phyloP scores from a whole-genome alignment of 345 rosid genomes.

The Euclidium syriacum region DNA sequence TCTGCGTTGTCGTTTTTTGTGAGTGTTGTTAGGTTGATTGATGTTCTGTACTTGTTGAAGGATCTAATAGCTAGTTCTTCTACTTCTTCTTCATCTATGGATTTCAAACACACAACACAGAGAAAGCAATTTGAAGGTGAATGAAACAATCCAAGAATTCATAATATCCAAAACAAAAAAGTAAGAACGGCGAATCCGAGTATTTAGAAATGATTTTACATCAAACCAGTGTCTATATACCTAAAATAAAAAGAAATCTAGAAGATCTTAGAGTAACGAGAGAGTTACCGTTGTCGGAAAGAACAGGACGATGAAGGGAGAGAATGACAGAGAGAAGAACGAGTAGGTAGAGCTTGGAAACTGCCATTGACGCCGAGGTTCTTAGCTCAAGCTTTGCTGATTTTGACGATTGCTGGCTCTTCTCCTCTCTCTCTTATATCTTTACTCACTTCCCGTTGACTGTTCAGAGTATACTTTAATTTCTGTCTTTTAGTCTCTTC shows the following conservation, averaged over 20 bases:
- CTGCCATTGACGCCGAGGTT: conserved; percentile 41
- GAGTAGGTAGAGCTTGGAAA: conserved; percentile 30
- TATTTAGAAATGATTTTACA: too few species aligned
- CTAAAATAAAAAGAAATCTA: not conserved
- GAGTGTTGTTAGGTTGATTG: conserved; percentile 55
- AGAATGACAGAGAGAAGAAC: conserved; percentile 32
- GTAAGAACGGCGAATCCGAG: too few species aligned
- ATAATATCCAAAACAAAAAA: not conserved
- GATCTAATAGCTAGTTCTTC: too few species aligned
- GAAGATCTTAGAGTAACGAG: not conserved
- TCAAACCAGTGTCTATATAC: not conserved
- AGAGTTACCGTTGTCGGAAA: conserved; percentile 34
- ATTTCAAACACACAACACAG: not conserved
- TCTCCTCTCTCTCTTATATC: too few species aligned
- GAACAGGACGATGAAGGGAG: conserved; percentile 33
- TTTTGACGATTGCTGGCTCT: too few species aligned
- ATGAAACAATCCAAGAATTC: not conserved
- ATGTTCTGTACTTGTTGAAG: conserved; percentile 57
- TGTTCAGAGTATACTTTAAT: too few species aligned
- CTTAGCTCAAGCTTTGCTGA: not conserved
- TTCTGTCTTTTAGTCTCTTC: too few species aligned
- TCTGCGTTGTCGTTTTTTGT: conserved; percentile 60
- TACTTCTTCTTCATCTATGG: conserved; percentile 58
- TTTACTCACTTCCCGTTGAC: not conserved
- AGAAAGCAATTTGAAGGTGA: not conserved